Evolutionary conservation across 495 filamentous ascomycete genomes (phyloP), one percentile per base, ranked within the genome.

Genomic region (Xylaria curta): DNA sequence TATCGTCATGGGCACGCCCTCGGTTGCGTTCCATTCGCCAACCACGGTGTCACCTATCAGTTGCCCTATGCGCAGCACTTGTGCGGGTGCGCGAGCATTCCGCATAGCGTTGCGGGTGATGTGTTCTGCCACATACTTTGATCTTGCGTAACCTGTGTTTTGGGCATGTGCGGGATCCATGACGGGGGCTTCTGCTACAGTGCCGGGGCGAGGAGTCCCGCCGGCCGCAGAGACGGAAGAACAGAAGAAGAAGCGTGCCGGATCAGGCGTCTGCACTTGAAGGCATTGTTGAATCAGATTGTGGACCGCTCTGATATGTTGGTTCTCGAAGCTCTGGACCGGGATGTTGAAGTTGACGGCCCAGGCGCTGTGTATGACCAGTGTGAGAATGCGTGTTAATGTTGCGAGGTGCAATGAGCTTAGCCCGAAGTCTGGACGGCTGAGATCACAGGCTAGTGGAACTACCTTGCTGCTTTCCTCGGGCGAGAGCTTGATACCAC

Each of bases 1-100:
- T 19, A 91, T 76, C 82, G 91, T 88, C 61, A 91, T 76, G 4
- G 89, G 88, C 73, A 89, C 90, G n/a, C 88, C 89, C 72, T 92
- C 89, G 4, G 82, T 88, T 6, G 80, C 70, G 74, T 91, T 92
- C 90, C 90, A 91, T 66, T 88, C 82, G 5, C 88, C 88, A 58
- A 78, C 73, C 31, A 76, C 26, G 0, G 80, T 83, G 73, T 90
- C 88, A 2, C 85, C 88, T 66, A 86, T 80, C 19, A 92, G 80
- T 73, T 91, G 90, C 0, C 90, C 90, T 28, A 89, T 86, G 13
- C 90, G 81, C 3, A 90, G 76, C 1, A 88, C 78, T 49, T 70
- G 78, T 15, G 78, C 80, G 13, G 56, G 72, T 33, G 81, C 84
- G 36, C 84, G 78, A 0, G 83, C 61, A 12, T 70, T 36, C 47